Conservation (phyloP, 306 rosid species). For the Vachellia collinsii region DNA sequence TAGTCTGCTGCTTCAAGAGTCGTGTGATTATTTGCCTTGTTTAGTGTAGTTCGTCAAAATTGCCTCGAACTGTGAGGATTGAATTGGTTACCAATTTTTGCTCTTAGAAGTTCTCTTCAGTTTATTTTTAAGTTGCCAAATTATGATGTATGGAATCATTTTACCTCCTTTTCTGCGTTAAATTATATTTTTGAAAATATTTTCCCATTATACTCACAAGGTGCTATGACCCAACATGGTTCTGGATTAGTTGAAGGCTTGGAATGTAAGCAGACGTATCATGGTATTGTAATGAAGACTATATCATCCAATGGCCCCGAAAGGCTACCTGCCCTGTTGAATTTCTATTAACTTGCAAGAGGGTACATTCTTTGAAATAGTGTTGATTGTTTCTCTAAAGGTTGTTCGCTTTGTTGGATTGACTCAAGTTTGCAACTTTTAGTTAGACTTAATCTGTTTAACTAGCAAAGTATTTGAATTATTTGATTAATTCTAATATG, state of each 20-base stretch:
- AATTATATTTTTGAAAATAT: constrained; percentile 26
- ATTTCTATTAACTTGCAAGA: not conserved
- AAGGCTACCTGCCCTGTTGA: not conserved
- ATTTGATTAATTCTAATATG: constrained; percentile 14
- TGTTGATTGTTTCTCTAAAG: not conserved
- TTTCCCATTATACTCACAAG: not conserved
- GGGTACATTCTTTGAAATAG: constrained; percentile 24
- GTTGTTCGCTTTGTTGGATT: constrained; percentile 4
- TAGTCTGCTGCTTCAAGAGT: not conserved
- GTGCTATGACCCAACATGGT: constrained; percentile 29
- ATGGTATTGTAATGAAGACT: not conserved
- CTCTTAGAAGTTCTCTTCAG: constrained; percentile 12
- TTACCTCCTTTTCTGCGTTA: constrained; percentile 31
- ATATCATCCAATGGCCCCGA: not conserved
- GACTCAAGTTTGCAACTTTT: constrained; percentile 6
- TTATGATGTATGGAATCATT: constrained; percentile 24
- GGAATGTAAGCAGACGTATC: constrained; percentile 19
- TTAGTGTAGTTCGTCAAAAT: constrained; percentile 4
- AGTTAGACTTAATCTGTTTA: constrained; percentile 14
- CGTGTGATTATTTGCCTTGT: not conserved
- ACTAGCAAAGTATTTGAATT: not conserved
- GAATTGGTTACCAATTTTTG: constrained; percentile 14
- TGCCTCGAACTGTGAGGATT: constrained; percentile 25
- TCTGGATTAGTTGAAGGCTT: constrained; percentile 28
- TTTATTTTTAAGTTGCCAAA: constrained; percentile 29